Base-by-base conservation (phyloP, 768 basidiomycete genomes). In the Rhizopogon sp. region DNA sequence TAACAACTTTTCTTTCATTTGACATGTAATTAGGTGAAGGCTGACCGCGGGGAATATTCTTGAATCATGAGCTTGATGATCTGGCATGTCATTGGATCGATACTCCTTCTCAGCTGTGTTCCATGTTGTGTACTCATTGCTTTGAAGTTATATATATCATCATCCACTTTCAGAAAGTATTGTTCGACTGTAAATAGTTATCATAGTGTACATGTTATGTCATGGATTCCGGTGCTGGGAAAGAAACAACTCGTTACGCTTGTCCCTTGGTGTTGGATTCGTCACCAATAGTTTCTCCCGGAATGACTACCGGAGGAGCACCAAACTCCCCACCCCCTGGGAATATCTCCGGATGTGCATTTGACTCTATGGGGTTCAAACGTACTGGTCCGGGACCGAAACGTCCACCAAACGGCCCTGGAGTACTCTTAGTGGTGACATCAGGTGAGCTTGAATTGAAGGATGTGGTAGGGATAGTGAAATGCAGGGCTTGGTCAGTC, bases 301-400 rank as follows among this genome's bases (percentile, higher is more conserved):
- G 55, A 3, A 59, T 7, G n/a, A 71, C 44, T 3, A 66, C 69
- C 0, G 69, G 68, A 41, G 58, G 60, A 3, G 45, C 53, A 9
- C 68, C 68, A 39, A 71, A 69, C 49, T n/a, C 61, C 1, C 68
- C 68, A 29, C 53, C 6, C 10, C 67, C 69, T 31, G 68, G 68
- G 17, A 69, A 46, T 4, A 33, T 56, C 54, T 69, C 67, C 0
- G 63, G 55, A 2, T 10, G 33, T 1, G 65, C 57, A 42, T 65
- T 62, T 6, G 59, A 57, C 52, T 70, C 69, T 20, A 29, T 54
- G 4, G 60, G 39, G 35, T 63, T 60, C 17, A 68, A 40, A 3
- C 8, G 50, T 14, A 68, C 62, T 1, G 63, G 53, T 5, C 67
- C 66, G 22, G 54, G 60, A 31, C 53, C 59, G 45, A 52, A 53